Percentiles rank a stretch among this genome's conserved stretches.
These are phyloP conservation scores for Bolboschoenoplectus hybrid DNA, from an alignment of 202 grass and related monocot genomes.

Conservation along the genomic window DNA sequence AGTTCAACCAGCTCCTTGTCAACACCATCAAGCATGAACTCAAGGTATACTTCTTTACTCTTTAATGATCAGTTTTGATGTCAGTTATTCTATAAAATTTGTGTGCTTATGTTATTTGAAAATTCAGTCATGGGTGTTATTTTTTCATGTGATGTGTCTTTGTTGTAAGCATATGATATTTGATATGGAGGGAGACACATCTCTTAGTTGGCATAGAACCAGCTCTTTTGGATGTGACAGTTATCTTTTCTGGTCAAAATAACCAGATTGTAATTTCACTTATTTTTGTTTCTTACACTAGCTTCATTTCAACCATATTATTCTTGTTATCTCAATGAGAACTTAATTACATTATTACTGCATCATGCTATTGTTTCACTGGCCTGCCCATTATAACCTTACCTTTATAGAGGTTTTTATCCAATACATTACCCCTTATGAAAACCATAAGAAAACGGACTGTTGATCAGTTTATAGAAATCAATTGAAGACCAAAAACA, in stretches of 20 bases:
- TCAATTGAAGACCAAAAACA: not conserved
- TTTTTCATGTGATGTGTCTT: not conserved
- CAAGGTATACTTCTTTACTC: conserved; percentile 46
- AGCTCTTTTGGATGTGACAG: not conserved
- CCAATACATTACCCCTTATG: not conserved
- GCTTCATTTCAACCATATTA: not conserved
- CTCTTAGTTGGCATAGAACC: not conserved
- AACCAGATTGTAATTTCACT: not conserved
- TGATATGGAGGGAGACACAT: not conserved
- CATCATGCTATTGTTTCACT: not conserved
- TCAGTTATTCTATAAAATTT: not conserved
- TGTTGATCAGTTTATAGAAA: conserved; percentile 8
- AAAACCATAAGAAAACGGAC: not conserved
- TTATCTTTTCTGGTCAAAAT: not conserved
- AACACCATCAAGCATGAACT: conserved; percentile 61
- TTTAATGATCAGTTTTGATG: conserved; percentile 19
- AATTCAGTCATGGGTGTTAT: not conserved
- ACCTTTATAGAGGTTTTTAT: not conserved
- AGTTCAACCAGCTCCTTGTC: conserved; percentile 77
- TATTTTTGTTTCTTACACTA: not conserved
- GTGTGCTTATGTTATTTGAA: not conserved
- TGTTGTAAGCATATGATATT: conserved; percentile 21
- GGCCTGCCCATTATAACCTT: not conserved
- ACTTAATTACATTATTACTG: conserved; percentile 11
- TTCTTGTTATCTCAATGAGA: conserved; percentile 12